Evolutionary conservation across 2,329 filamentous ascomycete species (phyloP), one percentile per base, ranked within the genome.

Genomic region (Monosporascus sp.): DNA sequence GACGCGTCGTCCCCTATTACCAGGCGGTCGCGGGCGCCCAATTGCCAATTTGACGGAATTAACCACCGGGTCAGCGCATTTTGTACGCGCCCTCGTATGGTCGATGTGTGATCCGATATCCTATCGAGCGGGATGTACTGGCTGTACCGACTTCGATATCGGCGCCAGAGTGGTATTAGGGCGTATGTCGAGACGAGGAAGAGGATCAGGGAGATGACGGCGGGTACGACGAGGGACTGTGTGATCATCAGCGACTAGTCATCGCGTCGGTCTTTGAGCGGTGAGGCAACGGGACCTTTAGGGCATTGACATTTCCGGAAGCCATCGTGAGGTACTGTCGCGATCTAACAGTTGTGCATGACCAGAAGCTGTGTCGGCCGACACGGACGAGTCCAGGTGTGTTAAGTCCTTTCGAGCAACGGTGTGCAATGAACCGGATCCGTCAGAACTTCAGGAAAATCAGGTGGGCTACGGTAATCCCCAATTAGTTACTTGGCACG

Each of bases 111-210:
- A 49, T 75, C 79, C 22, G 81, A 81, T 55, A 88, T 81, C 35
- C 78, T 74, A 56, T 87, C 80, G 58, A 91, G 72, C 1, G 87
- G 87, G 2, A 91, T 80, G 65, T 91, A 91, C 56, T 89, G 85
- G 65, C 83, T 80, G 69, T 91, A 91, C 55, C 87, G 83, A 61
- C 79, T 79, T 58, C 82, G 84, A 69, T 89, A 88, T 53, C 79
- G 81, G 48, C 82, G 85, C 80, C 87, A 88, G 55, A 87, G 66
- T 2, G 88, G 88, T 26, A 89, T 65, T 56, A 89, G 63, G 61
- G 85, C 72, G 68, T 84, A 88, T 52, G 82, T 85, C 53, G 85
- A 72, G 54, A 84, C 53, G 61, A 91, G 70, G 70, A 89, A 92
- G 60, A 90, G 73, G 56, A 81, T 70, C 48, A 91, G 77, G 46